Evolutionary conservation across 768 basidiomycete species (phyloP), one percentile per base, ranked within the genome.

Genomic region (Termitomyces sp.): DNA sequence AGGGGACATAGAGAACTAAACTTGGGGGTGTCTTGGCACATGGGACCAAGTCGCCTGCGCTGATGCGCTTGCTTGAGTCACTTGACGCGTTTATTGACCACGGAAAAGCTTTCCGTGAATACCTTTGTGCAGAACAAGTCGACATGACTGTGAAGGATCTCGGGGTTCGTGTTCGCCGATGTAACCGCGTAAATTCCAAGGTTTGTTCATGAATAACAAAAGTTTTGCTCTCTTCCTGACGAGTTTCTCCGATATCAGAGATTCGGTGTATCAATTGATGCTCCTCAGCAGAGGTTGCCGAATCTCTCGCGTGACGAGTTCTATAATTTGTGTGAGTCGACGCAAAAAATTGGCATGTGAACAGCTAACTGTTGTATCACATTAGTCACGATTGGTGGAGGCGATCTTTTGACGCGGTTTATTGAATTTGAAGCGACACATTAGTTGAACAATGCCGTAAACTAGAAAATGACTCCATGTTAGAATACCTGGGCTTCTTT

Each of bases 81-180:
- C 66, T 79, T 24, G 77, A 80, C 54, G 77, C 75, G 7, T 79
- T 78, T 45, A 70, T 77, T 18, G 77, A 79, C 61, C 75, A 78
- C 58, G 76, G 75, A 60, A 65, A 63, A 0, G 71, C 74, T 11
- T 78, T 80, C 51, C 67, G 69, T 44, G 67, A 71, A 44, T 77
- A 74, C 61, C 66, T 78, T 32, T 62, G 65, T 15, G 62, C 61
- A 40, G 70, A 75, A 52, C 65, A 68, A 32, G 65, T 69, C 18
- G 64, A 67, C 4, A 59, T 42, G 3, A 68, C 59, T 7, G 70
- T 65, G 11, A 66, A 66, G 24, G 63, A 58, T n/a, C 66, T 73
- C 11, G 71, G 71, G 8, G 57, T 79, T n/a, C 50, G 64, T 11
- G 64, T 74, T 55, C 71, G 74, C 42, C 55, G 67, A 40, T 63